Base-by-base conservation (phyloP, 2,329 filamentous ascomycete species). In the Aspergillus udagawae region DNA sequence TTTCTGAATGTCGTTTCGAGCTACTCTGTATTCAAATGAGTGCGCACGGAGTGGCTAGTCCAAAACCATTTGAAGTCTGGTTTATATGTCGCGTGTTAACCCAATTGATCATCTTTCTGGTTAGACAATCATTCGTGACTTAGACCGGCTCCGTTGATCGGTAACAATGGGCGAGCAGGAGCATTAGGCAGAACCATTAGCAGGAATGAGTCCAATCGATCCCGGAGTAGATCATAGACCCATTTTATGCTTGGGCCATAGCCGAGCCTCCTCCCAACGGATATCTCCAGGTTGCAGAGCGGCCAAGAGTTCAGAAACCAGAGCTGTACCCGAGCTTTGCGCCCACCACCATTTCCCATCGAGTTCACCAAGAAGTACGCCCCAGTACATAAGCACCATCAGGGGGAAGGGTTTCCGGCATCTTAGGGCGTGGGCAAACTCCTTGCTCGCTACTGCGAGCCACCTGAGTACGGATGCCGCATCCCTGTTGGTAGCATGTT, bases 371-470 rank as follows among this genome's bases (percentile, higher is more conserved):
- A 75, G 61, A 4, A 74, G 45, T 10, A 71, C 70, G 1, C 69
- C 72, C 72, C 72, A 75, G 49, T 75, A 67, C 66, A 72, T 67
- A 10, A 74, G 65, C 25, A 73, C 67, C 42, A 75, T 52, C 9
- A 75, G 54, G 1, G 72, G 62, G 25, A 73, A 56, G 2, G 70
- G 67, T 45, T 70, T 64, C 2, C 70, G 68, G 21, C 65, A 64
- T 38, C 63, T 61, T 38, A 74, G 55, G 42, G 64, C 64, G 20
- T 67, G 63, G 4, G 71, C 65, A 27, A 73, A 74, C 5, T 71
- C 68, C 32, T 71, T 70, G 12, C 72, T 66, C 4, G 67, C 67
- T 3, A 59, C 61, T 28, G 70, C 67, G 3, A 73, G 60, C 73
- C 73, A 75, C 3, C 70, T 67, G 20, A 73, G 60, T 14, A 73